Evolutionary conservation across 2,329 filamentous ascomycete species (phyloP).

Genomic region (Hawksworthiomyces lignivorus): DNA sequence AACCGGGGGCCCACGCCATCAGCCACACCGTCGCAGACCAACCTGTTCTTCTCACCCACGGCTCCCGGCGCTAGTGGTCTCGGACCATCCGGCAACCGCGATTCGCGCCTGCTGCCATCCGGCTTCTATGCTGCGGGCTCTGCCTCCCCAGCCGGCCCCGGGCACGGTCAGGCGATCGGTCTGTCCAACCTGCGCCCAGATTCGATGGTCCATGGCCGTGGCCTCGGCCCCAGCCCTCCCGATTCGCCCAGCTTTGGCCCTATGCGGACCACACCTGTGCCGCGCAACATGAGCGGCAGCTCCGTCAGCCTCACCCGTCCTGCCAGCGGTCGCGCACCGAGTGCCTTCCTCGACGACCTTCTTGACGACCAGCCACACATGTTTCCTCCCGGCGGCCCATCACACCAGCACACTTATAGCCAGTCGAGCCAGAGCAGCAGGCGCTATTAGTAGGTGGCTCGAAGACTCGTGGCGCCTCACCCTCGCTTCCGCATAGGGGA

Average conservation of each 20-base stretch:
- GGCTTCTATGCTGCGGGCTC: slow-evolving; percentile 77
- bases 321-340: slow-evolving; percentile 67
- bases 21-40: slow-evolving; percentile 54
- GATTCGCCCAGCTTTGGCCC: slow-evolving; percentile 53
- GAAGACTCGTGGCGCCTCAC: no score
- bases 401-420: slow-evolving; percentile 19
- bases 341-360: slow-evolving; percentile 82
- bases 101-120: slow-evolving; percentile 76
- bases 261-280: slow-evolving; percentile 25
- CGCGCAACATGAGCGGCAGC: slow-evolving; percentile 50
- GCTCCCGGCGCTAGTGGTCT: slow-evolving; percentile 62
- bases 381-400: slow-evolving; percentile 34
- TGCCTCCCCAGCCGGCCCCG: slow-evolving; percentile 39
- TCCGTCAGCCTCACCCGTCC: slow-evolving; percentile 59
- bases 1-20: slow-evolving; percentile 46
- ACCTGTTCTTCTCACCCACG: slow-evolving; percentile 93
- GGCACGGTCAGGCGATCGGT: slow-evolving; percentile 48
- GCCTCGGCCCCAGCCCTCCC: slow-evolving; percentile 48
- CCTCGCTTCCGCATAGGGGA: no score
- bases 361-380: slow-evolving; percentile 63
- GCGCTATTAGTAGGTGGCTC: slow-evolving; percentile 11
- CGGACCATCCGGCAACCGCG: slow-evolving; percentile 50
- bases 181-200: slow-evolving; percentile 55
- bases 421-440: slow-evolving; percentile 17
- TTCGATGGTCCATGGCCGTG: slow-evolving; percentile 43